Evolutionary conservation across 2,329 filamentous ascomycete genomes (phyloP).

Genomic region (Pseudopithomyces maydicus): DNA sequence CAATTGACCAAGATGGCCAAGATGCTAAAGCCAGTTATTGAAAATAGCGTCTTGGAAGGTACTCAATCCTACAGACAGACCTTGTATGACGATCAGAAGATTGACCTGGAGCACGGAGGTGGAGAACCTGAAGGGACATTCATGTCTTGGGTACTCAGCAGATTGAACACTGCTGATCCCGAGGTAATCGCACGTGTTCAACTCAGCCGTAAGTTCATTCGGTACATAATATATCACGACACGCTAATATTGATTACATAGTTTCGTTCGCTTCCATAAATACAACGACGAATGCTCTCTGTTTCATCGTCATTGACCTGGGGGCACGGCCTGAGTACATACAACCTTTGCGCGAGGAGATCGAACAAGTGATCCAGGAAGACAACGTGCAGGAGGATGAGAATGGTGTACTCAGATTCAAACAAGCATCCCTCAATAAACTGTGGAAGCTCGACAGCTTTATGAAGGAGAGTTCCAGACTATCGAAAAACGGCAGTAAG

Average conservation of each 20-base stretch:
- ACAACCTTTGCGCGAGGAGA: neutral
- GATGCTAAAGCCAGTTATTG: neutral
- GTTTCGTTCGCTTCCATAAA: neutral
- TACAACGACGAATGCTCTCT: neutral
- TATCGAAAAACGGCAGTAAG: neutral
- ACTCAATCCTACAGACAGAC: neutral
- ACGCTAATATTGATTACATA: neutral
- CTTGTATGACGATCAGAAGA: neutral
- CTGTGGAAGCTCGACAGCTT: slow-evolving; percentile 5
- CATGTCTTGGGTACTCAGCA: neutral
- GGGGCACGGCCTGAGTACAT: neutral
- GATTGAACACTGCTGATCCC: neutral
- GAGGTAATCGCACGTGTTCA: neutral
- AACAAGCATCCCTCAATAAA: neutral
- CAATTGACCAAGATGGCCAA: neutral
- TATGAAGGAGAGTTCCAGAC: slow-evolving; percentile 4
- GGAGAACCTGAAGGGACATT: neutral
- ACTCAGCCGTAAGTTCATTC: neutral
- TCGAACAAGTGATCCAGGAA: neutral
- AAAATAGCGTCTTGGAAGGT: neutral
- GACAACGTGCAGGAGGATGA: neutral
- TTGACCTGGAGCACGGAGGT: neutral
- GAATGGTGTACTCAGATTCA: neutral
- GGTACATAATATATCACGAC: neutral
- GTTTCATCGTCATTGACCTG: neutral